These are phyloP conservation scores for Diddensiella caesifluorescens DNA, from an alignment of 805 yeast species.

Conservation along the genomic window DNA sequence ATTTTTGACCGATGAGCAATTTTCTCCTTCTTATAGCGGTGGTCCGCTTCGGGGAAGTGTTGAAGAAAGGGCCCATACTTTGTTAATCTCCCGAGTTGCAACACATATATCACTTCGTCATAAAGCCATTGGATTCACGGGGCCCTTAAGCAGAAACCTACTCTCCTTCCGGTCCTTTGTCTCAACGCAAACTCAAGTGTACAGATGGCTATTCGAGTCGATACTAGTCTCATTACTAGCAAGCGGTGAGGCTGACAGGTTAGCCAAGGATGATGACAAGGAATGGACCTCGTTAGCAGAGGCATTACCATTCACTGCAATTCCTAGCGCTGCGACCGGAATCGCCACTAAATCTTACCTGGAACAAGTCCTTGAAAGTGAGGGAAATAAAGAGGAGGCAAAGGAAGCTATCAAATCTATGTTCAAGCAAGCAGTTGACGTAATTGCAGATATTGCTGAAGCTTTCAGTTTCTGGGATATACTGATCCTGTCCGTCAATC, in stretches of 20 bases:
- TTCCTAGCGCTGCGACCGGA: constrained; percentile 62
- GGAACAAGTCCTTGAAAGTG: constrained; percentile 30
- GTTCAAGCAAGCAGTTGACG: constrained; percentile 27
- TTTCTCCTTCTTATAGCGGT: constrained; percentile 36
- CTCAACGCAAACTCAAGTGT: constrained; percentile 44
- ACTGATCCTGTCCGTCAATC: constrained; percentile 22
- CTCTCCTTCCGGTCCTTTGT: constrained; percentile 63
- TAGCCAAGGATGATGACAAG: constrained; percentile 35
- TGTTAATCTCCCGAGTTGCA: constrained; percentile 46
- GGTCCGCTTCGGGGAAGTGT: constrained; percentile 33
- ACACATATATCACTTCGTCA: constrained; percentile 45
- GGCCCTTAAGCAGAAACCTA: constrained; percentile 64
- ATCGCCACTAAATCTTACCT: constrained; percentile 52
- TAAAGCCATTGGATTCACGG: constrained; percentile 51
- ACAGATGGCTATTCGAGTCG: constrained; percentile 52
- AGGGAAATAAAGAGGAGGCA: constrained; percentile 4
- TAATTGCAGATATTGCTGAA: constrained; percentile 21
- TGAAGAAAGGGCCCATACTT: constrained; percentile 33
- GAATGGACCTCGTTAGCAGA: constrained; percentile 57
- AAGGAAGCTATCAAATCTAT: constrained; percentile 18
- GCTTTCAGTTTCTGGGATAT: constrained; percentile 30
- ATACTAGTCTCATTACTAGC: constrained; percentile 46
- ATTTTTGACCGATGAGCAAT: constrained; percentile 28
- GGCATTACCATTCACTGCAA: constrained; percentile 56
- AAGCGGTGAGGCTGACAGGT: constrained; percentile 51